Evolutionary conservation across 2,329 filamentous ascomycete genomes (phyloP).

Genomic region (Chlorencoelia australis): DNA sequence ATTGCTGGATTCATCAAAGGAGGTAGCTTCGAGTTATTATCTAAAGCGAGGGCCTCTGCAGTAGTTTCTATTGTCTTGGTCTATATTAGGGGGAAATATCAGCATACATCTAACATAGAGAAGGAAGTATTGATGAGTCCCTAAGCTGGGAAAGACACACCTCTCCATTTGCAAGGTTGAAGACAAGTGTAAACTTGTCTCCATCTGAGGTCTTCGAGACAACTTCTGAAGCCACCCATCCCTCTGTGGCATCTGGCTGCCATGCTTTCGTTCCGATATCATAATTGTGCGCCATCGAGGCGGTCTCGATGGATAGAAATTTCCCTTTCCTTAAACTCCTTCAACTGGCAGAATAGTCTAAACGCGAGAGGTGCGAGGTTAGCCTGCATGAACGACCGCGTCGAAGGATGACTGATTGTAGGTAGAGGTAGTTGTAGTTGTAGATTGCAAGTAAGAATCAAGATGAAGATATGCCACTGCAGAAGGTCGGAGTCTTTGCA

Average conservation of each 20-base stretch:
- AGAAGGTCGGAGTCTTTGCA: no score
- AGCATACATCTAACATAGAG: conserved; percentile 17
- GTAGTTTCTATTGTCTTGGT: conserved; percentile 72
- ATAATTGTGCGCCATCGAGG: conserved; percentile 78
- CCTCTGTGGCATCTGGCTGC: conserved; percentile 93
- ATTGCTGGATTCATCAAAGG: conserved; percentile 97
- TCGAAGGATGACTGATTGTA: no score
- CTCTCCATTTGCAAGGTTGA: conserved; percentile 87
- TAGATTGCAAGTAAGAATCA: conserved; percentile 1
- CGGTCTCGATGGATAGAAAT: conserved; percentile 12
- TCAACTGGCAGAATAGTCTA: conserved; percentile 15
- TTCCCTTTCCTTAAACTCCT: conserved; percentile 12
- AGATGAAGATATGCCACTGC: conserved; percentile 10
- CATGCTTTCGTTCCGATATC: conserved; percentile 95
- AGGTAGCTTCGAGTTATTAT: conserved; percentile 69
- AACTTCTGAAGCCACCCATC: conserved; percentile 96
- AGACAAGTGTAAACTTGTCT: conserved; percentile 77
- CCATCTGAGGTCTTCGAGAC: conserved; percentile 75
- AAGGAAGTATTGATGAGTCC: conserved; percentile 3
- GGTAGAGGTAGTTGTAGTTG: no score
- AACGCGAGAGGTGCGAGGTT: conserved; percentile 14
- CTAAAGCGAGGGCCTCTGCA: conserved; percentile 62
- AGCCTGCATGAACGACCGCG: conserved; percentile 18
- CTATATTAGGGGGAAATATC: conserved; percentile 34
- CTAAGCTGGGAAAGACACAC: conserved; percentile 38